Evolutionary conservation across 2,329 filamentous ascomycete genomes (phyloP), one percentile per base, ranked within the genome.

Genomic region (Corniculantispora saksenae): DNA sequence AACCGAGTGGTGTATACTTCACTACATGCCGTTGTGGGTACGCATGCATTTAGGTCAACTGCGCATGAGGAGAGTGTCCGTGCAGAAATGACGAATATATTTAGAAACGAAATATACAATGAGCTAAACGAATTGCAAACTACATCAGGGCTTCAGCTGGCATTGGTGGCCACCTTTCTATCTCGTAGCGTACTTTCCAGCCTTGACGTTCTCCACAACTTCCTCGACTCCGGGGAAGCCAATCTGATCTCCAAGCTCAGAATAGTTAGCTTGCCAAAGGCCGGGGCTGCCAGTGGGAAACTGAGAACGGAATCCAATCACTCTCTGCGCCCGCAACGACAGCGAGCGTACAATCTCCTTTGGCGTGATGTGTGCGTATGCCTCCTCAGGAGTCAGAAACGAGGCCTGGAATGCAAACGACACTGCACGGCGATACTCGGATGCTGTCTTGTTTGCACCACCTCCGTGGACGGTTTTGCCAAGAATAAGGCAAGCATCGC

Each of bases 381-480:
- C 12, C 12, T 27, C 35, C 47, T 15, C 47, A 25, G 23, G 23
- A 25, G 27, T 32, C 25, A 55, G n/a, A 21, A 27, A 35, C 3
- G 47, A 50, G 9, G 47, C 47, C 17, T 50, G 47, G 47, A 50
- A 50, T 8, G 47, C 8, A 50, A 50, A 50, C 8, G 47, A 50
- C 9, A 50, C 17, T 8, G 47, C 47, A 8, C 47, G 47, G 47
- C 47, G 47, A 19, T 50, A 50, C 47, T 50, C 47, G 21, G 47
- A 50, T 6, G 47, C 35, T 9, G 74, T 75, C 40, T n/a, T 63
- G 65, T 76, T 75, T 12, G 66, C 71, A n/a, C 74, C 74, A 10
- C 71, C 71, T 8, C 73, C 73, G 59, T 76, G 74, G 21, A 75
- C 71, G 6, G 75, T 71, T 70, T 76, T 76, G 38, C 74, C 73